Base-by-base conservation (phyloP, 805 yeast genomes). In the Metschnikowia henanensis region DNA sequence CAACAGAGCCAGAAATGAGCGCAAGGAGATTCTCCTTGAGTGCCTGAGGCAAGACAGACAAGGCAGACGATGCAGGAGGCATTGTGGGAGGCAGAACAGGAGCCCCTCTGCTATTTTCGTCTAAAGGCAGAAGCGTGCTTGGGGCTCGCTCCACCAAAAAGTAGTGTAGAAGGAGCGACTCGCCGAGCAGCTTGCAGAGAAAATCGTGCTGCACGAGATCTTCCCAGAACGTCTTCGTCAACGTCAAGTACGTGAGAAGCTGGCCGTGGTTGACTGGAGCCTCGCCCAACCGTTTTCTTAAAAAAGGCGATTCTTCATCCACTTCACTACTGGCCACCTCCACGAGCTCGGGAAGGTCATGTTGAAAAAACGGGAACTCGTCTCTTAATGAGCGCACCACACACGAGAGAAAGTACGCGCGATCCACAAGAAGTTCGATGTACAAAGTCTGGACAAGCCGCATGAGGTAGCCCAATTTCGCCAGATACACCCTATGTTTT, bases 151-250 rank as follows among this genome's bases (percentile, higher is more conserved):
- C 66, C 2, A 77, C 59, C 26, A 67, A 61, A 33, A 68, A 67
- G 51, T 74, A 75, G 47, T 72, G 75, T 34, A 75, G 57, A 2
- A 87, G 62, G 45, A 88, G 64, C 4, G 72, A 68, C 51, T 83
- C 90, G 21, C 85, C 77, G 10, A 86, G 60, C 46, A 80, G 85
- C 49, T 85, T 84, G 20, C 87, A 73, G 17, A 84, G 59, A 50
- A 75, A 76, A 35, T 83, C 87, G 4, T 66, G 58, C 30, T 71
- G 67, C 3, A 81, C 62, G 2, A 88, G 64, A 39, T 83, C 85
- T 41, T 69, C 68, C 96, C 96, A 90, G 55, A 87, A 85, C 19
- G 83, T 68, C 46, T 80, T 75, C 5, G 85, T 59, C 3, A 87
- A 65, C 3, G 86, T 72, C 15, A 71, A 46, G 3, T 65, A 60